A percentile compares a stretch with the other conserved stretches of the same genome.
Conservation (phyloP, 164 flowering plant species). For the Kalanchoe fedtschenkoi region DNA sequence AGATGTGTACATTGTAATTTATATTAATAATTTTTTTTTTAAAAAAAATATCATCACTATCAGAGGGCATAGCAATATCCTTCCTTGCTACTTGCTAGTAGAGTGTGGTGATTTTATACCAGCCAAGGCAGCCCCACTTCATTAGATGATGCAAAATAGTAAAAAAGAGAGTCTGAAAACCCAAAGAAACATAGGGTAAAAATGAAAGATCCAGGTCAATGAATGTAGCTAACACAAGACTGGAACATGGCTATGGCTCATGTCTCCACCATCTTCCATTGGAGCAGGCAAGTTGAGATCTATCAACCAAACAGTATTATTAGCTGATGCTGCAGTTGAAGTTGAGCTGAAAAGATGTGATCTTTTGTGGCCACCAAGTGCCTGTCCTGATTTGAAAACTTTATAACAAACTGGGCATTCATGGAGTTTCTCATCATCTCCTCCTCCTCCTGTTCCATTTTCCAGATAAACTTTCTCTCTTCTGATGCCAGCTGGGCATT, state of each 20-base stretch:
- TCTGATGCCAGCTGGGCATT: not conserved
- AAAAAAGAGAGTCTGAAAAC: too few relatives aligned
- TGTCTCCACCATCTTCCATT: constrained; percentile 17
- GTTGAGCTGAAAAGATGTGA: constrained; percentile 18
- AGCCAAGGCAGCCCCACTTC: too few relatives aligned
- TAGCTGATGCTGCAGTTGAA: not conserved
- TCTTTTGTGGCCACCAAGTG: constrained; percentile 49
- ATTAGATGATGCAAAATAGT: too few relatives aligned
- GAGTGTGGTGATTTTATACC: too few relatives aligned
- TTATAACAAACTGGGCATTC: constrained; percentile 33
- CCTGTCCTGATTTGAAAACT: constrained; percentile 44
- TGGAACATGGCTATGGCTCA: constrained; percentile 13
- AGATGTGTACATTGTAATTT: too few relatives aligned
- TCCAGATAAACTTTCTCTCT: constrained; percentile 1
- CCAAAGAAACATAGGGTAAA: not conserved
- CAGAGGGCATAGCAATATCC: too few relatives aligned
- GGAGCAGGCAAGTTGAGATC: constrained; percentile 36
- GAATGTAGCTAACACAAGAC: not conserved
- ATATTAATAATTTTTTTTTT: too few relatives aligned
- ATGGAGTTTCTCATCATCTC: constrained; percentile 12
- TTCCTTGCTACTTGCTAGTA: too few relatives aligned
- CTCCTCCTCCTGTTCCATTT: not conserved
- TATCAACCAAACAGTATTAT: constrained; percentile 8
- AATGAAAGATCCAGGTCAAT: not conserved
- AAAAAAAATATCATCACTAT: too few relatives aligned